A percentile compares a stretch with the other conserved stretches of the same genome.
These are phyloP conservation scores for Penicillium sp. DNA, from an alignment of 2,329 filamentous ascomycete species.

Conservation along the genomic window DNA sequence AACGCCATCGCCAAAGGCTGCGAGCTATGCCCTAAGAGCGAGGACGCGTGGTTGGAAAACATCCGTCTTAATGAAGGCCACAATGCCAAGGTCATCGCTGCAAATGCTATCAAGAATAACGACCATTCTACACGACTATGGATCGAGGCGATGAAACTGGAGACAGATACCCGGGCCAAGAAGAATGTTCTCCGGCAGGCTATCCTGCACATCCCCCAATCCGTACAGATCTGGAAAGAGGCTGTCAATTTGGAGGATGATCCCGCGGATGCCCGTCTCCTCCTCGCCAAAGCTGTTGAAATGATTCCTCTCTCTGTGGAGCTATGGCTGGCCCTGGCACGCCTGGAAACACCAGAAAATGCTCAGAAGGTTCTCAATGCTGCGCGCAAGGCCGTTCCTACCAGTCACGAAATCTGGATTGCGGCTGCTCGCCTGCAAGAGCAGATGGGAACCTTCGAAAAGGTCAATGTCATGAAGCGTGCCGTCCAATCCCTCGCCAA, in stretches of 20 bases:
- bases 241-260: constrained; percentile 94
- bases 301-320: constrained; percentile 93
- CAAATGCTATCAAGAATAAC: constrained; percentile 89
- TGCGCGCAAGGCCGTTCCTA: constrained; percentile 89
- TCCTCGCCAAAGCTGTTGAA: constrained; percentile 93
- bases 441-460: constrained; percentile 79
- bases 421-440: constrained; percentile 86
- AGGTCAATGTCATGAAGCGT: constrained; percentile 91
- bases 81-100: constrained; percentile 94
- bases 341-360: constrained; percentile 84
- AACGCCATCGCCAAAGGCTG: constrained; percentile 87
- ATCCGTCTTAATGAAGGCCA: constrained; percentile 89
- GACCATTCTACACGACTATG: constrained; percentile 84
- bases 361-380: constrained; percentile 94
- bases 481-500: constrained; percentile 85
- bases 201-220: constrained; percentile 88
- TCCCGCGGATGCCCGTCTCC: constrained; percentile 78
- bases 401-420: constrained; percentile 95
- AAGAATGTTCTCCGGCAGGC: constrained; percentile 92
- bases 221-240: constrained; percentile 96
- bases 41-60: constrained; percentile 95
- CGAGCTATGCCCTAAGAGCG: constrained; percentile 86
- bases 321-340: constrained; percentile 89
- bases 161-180: constrained; percentile 78
- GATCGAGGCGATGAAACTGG: constrained; percentile 93